Evolutionary conservation across 225 moss, liverwort and hornwort genomes (phyloP).

Genomic region (Lunularia cruciata): DNA sequence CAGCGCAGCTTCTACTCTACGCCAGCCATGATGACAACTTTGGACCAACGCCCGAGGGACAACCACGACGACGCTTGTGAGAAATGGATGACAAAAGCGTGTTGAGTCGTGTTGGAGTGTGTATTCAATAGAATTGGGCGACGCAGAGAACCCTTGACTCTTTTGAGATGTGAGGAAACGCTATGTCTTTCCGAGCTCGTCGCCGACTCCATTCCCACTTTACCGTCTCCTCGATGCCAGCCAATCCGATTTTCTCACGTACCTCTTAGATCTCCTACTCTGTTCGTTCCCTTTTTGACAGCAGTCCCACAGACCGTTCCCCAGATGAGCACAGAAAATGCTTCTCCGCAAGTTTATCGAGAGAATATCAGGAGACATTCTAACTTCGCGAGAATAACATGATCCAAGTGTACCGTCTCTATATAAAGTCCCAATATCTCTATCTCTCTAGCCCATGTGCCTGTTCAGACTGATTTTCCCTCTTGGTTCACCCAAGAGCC

Average conservation of each 20-base stretch:
- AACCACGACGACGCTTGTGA: background rate
- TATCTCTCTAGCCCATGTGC: background rate
- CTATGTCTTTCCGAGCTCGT: background rate
- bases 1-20: constrained; percentile 6
- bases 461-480: background rate
- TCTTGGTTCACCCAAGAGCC: background rate
- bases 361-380: too few relatives aligned
- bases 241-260: background rate
- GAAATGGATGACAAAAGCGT: constrained; percentile 1
- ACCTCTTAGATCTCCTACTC: background rate
- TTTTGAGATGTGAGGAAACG: background rate
- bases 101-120: constrained; percentile 1
- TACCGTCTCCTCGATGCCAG: background rate
- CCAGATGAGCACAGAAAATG: background rate
- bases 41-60: background rate
- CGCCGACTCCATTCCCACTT: background rate
- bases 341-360: too few relatives aligned
- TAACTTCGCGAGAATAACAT: too few relatives aligned
- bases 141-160: constrained; percentile 3
- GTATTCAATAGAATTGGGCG: background rate
- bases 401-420: background rate
- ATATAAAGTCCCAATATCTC: background rate
- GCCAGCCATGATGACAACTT: background rate
- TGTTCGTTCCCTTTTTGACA: background rate
- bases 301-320: too few relatives aligned